These are phyloP conservation scores for Mycena olivaceomarginata DNA, from an alignment of 768 basidiomycete genomes.

Conservation along the genomic window DNA sequence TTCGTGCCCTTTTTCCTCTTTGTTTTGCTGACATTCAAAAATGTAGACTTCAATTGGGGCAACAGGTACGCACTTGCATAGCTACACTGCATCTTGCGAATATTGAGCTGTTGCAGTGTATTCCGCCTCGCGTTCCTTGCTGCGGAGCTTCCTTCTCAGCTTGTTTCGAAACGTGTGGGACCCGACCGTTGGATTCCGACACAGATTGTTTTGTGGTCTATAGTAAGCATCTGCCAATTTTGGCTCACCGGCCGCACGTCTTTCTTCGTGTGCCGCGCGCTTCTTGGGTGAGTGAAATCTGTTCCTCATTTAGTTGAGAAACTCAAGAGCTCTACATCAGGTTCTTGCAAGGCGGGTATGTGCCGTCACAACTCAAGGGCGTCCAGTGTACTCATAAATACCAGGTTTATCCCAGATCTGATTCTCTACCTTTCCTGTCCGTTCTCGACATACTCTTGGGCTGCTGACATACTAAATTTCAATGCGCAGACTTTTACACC, in stretches of 20 bases:
- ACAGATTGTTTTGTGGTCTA: conserved; percentile 74
- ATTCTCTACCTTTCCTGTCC: conserved; percentile 78
- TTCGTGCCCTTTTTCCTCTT: not conserved
- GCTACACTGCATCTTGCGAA: not conserved
- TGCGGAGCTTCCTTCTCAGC: conserved; percentile 78
- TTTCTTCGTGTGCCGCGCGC: conserved; percentile 69
- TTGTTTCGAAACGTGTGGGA: conserved; percentile 77
- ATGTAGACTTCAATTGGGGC: conserved; percentile 72
- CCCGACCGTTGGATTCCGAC: conserved; percentile 80
- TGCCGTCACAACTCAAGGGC: not conserved
- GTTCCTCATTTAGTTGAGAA: not conserved
- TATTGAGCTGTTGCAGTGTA: conserved; percentile 46
- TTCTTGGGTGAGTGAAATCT: conserved; percentile 62
- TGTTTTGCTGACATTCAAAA: not conserved
- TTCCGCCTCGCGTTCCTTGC: conserved; percentile 70
- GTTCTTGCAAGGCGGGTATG: conserved; percentile 68
- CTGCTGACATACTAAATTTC: not conserved
- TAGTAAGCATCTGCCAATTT: conserved; percentile 72
- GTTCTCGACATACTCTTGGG: conserved; percentile 39
- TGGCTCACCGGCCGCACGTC: conserved; percentile 71
- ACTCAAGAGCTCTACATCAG: conserved; percentile 45
- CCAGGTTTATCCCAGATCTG: conserved; percentile 74
- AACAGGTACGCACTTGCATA: conserved; percentile 59
- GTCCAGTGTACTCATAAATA: not conserved
- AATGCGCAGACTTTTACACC: conserved; percentile 72